Base-by-base conservation (phyloP, 78 protist genomes). In the Isochrysis galbana region DNA sequence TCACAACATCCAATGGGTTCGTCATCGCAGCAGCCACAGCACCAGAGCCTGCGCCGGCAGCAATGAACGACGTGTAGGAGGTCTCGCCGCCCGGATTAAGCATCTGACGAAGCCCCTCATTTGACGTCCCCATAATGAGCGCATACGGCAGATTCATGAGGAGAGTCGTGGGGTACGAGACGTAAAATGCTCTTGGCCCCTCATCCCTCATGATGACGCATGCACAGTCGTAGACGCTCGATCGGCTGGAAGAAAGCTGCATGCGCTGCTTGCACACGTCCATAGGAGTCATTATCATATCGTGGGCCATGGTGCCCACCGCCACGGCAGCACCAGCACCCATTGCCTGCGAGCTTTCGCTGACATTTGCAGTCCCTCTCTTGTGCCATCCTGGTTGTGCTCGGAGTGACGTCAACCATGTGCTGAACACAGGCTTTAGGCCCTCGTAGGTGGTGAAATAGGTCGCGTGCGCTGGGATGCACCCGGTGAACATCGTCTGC, bases 281-380 rank as follows among this genome's bases (percentile, higher is more conserved):
- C 97, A 95, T 95, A 55, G 97, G 97, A 34, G 94, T 92, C 90
- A 93, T 93, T 36, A 95, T 94, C 91, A 94, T 92, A 46, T 95
- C 97, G 88, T 91, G 88, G 34, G 67, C 72, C 91, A 92, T 92
- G 29, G 91, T 67, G 41, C 41, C 91, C 17, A 34, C 32, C 90
- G 90, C 70, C 25, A 47, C 95, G 55, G 67, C 36, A 7, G 23
- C 80, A n/a, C 95, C 95, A 39, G 94, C 83, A 51, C 93, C 94
- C 78, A 90, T 87, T 39, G 92, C 92, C n/a, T 83, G 14, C 67
- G 91, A 89, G 70, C 70, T 78, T 72, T 95, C 93, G 74, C 46
- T 51, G n/a, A 44, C 90, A n/a, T n/a, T n/a, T n/a, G n/a, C n/a
- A n/a, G n/a, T n/a, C n/a, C n/a, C n/a, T n/a, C n/a, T n/a, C n/a